phyloP scores from a whole-genome alignment of 2,329 filamentous ascomycete genomes.

The Beauveria brongniartii region DNA sequence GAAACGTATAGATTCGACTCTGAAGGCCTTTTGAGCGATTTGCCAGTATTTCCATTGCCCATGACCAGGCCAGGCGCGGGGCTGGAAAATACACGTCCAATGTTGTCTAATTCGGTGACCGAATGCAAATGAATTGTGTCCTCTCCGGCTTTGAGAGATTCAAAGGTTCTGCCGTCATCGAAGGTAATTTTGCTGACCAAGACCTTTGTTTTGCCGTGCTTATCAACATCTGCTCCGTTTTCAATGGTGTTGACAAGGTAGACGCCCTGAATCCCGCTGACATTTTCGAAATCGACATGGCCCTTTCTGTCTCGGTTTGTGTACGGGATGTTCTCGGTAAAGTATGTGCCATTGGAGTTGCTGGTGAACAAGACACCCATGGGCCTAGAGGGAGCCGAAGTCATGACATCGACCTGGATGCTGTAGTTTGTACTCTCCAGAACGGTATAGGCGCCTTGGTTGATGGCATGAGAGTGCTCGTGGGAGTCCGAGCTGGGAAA shows the following conservation, averaged over 20 bases:
- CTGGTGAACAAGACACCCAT: constrained; percentile 91
- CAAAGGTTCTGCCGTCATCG: constrained; percentile 85
- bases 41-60: constrained; percentile 86
- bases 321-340: constrained; percentile 83
- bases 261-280: constrained; percentile 84
- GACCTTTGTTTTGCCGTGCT: constrained; percentile 51
- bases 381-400: constrained; percentile 51
- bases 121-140: constrained; percentile 82
- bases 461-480: constrained; percentile 59
- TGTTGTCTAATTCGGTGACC: constrained; percentile 74
- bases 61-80: constrained; percentile 88
- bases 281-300: constrained; percentile 90
- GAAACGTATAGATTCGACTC: constrained; percentile 82
- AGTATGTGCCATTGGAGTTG: constrained; percentile 96
- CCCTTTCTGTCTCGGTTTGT: constrained; percentile 75
- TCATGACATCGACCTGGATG: constrained; percentile 92
- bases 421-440: constrained; percentile 96
- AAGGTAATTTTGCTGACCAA: constrained; percentile 81
- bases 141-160: constrained; percentile 59
- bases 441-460: constrained; percentile 85
- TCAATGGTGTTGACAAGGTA: constrained; percentile 83
- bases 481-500: constrained; percentile 71
- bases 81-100: constrained; percentile 85
- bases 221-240: constrained; percentile 70
- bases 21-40: constrained; percentile 58